A percentile compares a stretch with the other conserved stretches of the same genome.
Conservation (phyloP, 2,329 filamentous ascomycete species). For the Hymenoscyphus infarciens region DNA sequence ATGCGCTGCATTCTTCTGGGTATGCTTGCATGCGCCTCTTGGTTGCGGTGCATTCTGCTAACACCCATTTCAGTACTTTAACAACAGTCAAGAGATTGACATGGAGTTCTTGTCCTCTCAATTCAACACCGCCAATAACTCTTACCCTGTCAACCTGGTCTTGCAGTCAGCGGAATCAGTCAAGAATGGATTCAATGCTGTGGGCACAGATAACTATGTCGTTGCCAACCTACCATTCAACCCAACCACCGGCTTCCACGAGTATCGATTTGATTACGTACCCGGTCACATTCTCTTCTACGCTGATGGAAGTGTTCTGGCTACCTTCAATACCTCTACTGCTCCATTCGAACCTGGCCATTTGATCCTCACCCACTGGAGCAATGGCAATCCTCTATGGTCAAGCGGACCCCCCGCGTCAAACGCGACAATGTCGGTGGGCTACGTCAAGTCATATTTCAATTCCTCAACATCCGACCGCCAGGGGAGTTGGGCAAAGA, state of each 20-base stretch:
- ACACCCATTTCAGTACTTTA: conserved; percentile 56
- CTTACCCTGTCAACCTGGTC: conserved; percentile 68
- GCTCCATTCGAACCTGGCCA: conserved; percentile 61
- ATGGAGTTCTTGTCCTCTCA: conserved; percentile 73
- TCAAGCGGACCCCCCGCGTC: conserved; percentile 63
- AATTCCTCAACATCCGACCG: conserved; percentile 55
- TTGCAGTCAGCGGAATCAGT: conserved; percentile 63
- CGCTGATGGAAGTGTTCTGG: conserved; percentile 57
- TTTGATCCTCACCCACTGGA: conserved; percentile 72
- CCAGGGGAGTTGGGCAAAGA: conserved; percentile 38
- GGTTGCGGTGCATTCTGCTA: background rate
- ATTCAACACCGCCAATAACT: conserved; percentile 48
- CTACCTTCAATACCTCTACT: conserved; percentile 51
- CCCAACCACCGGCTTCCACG: conserved; percentile 63
- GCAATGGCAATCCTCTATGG: conserved; percentile 70
- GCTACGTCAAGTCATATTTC: conserved; percentile 76
- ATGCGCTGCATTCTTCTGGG: conserved; percentile 78
- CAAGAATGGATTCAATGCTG: conserved; percentile 58
- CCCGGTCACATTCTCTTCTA: conserved; percentile 63
- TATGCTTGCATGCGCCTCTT: conserved; percentile 36
- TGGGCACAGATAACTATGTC: conserved; percentile 54
- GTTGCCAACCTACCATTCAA: conserved; percentile 61
- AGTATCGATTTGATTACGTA: conserved; percentile 76
- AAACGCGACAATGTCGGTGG: conserved; percentile 61
- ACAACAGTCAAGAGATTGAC: conserved; percentile 77